A percentile compares a stretch with the other conserved stretches of the same genome.
These are phyloP conservation scores for Triticum aestivum DNA, from an alignment of 176 grass and related monocot species.

Conservation along the genomic window IWGSC_CS_RefSeq_v2.1 NC_057798.1:661813055-661813554, in stretches of 20 bases:
- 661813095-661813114: conserved; percentile 83
- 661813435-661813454: too few species aligned
- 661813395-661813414: too few species aligned
- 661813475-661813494: too few species aligned
- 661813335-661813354: background rate
- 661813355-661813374: too few species aligned
- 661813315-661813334: conserved; percentile 13
- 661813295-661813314: conserved; percentile 24
- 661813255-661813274: background rate
- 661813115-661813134: conserved; percentile 69
- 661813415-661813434: too few species aligned
- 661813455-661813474: too few species aligned
- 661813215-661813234: conserved; percentile 41
- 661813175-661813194: conserved; percentile 30
- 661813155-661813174: conserved; percentile 37
- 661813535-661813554: too few species aligned
- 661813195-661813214: conserved; percentile 38
- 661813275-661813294: background rate
- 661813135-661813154: conserved; percentile 42
- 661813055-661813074: conserved; percentile 49
- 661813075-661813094: conserved; percentile 61
- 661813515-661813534: too few species aligned
- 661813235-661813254: conserved; percentile 23
- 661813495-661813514: too few species aligned
- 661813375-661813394: too few species aligned